Evolutionary conservation across 2,329 filamentous ascomycete species (phyloP), one percentile per base, ranked within the genome.

Genomic region (Pseudogymnoascus sp.): DNA sequence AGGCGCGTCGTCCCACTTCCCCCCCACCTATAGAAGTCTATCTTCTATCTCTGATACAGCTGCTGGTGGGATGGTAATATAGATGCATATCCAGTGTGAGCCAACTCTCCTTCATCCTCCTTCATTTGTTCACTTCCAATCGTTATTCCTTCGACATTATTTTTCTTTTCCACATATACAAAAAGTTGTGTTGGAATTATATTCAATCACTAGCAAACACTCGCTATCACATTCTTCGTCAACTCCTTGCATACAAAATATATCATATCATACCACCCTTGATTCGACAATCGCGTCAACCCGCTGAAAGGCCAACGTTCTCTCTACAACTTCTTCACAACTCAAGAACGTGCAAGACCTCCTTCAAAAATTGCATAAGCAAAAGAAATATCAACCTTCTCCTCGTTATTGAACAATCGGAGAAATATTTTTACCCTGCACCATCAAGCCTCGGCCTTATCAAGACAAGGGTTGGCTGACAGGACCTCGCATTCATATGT

Each of bases 31-130:
- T 47, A 43, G 41, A 28, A 16, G 41, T 47, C 41, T 47, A 47
- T 47, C 41, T 28, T 47, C 20, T 47, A 47, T 47, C 41, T 47
- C 41, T 47, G 41, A 47, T 30, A 50, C 43, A 50, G 43, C 3
- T 16, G 22, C 22, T 50, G 43, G 43, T 50, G 43, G 43, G 43
- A 50, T 50, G 41, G 43, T 50, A 50, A 50, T 50, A 50, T 50
- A 50, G 43, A 50, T 28, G 22, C n/a, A 50, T 30, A 50, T 50
- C 43, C 43, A 50, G 43, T 16, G n/a, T 50, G n/a, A 30, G n/a
- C 43, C 30, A 30, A 50, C 25, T 50, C 25, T 50, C n/a, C 43
- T 50, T 50, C 43, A 16, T 50, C 39, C 39, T 43, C 20, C 39
- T 43, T 43, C 39, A 50, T 30, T 30, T 50, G 22, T 14, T 50